Evolutionary conservation across 495 filamentous ascomycete genomes (phyloP), one percentile per base, ranked within the genome.

Genomic region (Penicillium robsamsonii): DNA sequence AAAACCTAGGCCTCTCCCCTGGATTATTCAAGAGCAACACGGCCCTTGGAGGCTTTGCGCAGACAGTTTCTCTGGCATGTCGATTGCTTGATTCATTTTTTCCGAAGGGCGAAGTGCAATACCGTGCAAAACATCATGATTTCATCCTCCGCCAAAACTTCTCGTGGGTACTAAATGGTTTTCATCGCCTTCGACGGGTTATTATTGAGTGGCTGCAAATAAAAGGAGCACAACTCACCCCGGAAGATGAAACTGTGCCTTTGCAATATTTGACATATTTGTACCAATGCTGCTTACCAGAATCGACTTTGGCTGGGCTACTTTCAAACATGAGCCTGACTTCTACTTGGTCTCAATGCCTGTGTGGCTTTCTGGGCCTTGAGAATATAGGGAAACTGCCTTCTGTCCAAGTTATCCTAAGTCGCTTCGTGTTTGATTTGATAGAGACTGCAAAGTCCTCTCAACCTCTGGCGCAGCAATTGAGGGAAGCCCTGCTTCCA

Each of bases 131-230:
- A 18, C 43, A 61, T n/a, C 63, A 52, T 13, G 40, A 50, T 10
- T 47, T 61, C 29, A 55, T 49, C 27, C 48, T 67, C 41, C 69
- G 68, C 30, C 71, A 74, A 37, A 72, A 72, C 46, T 57, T 68
- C 29, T 61, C 70, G 15, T 73, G 70, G 69, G 44, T 68, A 5
- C 41, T 72, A 15, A 74, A 76, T 58, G 63, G 64, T n/a, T 71
- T 71, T 55, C 65, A 69, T 50, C 71, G 74, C 7, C 55, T 76
- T 11, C 69, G 75, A 64, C 70, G 58, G 22, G 54, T 68, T 22
- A 46, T 67, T 20, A 44, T 69, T n/a, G 57, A 29, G 41, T 73
- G 69, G 68, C 31, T 76, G 25, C 65, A 62, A 37, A 59, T 20
- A 12, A 18, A 43, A 17, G 55, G 53, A 17, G 22, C 55, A 17